A percentile compares a stretch with the other conserved stretches of the same genome.
These are phyloP conservation scores for Penicillium frequentans DNA, from an alignment of 2,329 filamentous ascomycete species.

Conservation along the genomic window DNA sequence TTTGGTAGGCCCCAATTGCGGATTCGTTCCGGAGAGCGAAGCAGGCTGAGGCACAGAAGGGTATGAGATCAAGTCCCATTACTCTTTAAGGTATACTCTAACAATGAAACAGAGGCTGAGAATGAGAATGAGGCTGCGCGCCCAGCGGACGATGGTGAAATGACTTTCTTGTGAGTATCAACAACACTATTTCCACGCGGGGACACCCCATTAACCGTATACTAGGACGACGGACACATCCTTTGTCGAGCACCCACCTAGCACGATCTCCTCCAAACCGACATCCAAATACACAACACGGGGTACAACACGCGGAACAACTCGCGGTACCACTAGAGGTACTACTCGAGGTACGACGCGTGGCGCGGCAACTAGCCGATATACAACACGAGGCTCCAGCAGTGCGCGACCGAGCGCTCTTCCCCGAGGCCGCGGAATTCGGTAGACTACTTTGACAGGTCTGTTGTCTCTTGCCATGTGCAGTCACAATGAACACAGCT, in stretches of 20 bases:
- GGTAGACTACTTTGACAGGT: constrained; percentile 24
- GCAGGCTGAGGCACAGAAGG: constrained; percentile 55
- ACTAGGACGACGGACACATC: constrained; percentile 83
- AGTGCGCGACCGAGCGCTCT: constrained; percentile 37
- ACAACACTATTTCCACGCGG: not conserved
- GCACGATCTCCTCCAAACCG: constrained; percentile 48
- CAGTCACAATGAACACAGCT: not conserved
- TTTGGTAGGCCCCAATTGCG: constrained; percentile 65
- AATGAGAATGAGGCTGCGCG: constrained; percentile 30
- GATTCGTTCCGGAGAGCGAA: constrained; percentile 76
- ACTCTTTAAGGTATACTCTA: constrained; percentile 1
- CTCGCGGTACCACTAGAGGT: constrained; percentile 22
- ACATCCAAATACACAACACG: constrained; percentile 33
- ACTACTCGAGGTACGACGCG: constrained; percentile 19
- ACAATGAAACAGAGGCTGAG: constrained; percentile 34
- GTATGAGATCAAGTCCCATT: constrained; percentile 26
- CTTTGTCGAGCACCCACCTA: constrained; percentile 80
- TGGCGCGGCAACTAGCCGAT: constrained; percentile 28
- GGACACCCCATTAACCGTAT: not conserved
- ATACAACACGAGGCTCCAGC: constrained; percentile 38
- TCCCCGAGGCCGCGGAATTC: constrained; percentile 40
- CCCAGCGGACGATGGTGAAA: constrained; percentile 61
- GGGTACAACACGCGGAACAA: constrained; percentile 27
- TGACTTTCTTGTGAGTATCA: constrained; percentile 73
- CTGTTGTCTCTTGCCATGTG: not conserved